Percentiles rank a stretch among this genome's conserved stretches.
Conservation (phyloP, 2,329 filamentous ascomycete species). For the Epicoccum sorghinum region DNA sequence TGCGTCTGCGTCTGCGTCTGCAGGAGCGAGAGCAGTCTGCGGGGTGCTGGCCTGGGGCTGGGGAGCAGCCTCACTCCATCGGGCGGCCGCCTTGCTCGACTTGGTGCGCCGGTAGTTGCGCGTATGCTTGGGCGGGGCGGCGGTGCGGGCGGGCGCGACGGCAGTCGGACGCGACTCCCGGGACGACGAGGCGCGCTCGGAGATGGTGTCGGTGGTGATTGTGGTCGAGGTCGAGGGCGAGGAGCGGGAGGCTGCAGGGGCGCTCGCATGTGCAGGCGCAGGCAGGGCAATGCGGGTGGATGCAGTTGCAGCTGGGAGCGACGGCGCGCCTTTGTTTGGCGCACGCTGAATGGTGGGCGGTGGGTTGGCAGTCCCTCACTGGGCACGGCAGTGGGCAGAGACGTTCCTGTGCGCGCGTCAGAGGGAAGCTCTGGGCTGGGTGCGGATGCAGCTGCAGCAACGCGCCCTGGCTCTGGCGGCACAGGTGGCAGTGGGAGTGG, state of each 20-base stretch:
- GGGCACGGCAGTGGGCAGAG: constrained; percentile 13
- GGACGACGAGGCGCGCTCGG: constrained; percentile 41
- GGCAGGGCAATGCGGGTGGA: constrained; percentile 15
- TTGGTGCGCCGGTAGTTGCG: constrained; percentile 37
- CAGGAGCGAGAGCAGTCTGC: constrained; percentile 20
- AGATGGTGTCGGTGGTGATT: constrained; percentile 22
- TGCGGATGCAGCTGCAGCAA: background rate
- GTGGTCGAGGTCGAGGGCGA: constrained; percentile 12
- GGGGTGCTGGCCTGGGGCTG: constrained; percentile 17
- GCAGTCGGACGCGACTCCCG: constrained; percentile 37
- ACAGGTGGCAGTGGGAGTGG: background rate
- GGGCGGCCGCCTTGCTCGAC: constrained; percentile 27
- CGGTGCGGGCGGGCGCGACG: constrained; percentile 23
- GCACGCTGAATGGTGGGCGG: constrained; percentile 38
- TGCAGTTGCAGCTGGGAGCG: constrained; percentile 21
- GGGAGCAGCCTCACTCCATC: constrained; percentile 37
- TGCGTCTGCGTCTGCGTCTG: too few species aligned
- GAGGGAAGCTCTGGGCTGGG: constrained; percentile 10
- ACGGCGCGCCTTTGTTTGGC: constrained; percentile 35
- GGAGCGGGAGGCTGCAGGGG: constrained; percentile 26
- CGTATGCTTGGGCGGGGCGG: constrained; percentile 36
- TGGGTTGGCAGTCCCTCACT: constrained; percentile 12
- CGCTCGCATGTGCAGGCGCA: constrained; percentile 35
- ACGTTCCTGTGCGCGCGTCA: constrained; percentile 33
- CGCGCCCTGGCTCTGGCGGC: constrained; percentile 14